phyloP scores from a whole-genome alignment of 352 stramenopile genomes.

The Phytophthora pseudosyringae region DNA sequence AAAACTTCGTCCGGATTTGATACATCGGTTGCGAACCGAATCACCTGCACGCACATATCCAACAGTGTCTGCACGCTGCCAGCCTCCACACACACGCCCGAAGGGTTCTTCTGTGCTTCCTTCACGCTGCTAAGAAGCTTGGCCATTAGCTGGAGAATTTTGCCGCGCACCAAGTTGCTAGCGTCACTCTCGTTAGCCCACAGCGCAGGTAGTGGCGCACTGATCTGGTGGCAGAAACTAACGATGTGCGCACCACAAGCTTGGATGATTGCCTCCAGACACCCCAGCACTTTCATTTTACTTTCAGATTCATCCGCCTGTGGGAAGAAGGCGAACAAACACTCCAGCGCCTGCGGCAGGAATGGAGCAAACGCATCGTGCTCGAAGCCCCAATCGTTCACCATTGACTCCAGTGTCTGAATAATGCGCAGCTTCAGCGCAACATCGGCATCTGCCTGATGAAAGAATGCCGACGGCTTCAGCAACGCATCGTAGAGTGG shows the following conservation, averaged over 20 bases:
- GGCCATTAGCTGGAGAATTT: conserved; percentile 81
- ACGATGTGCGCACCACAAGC: conserved; percentile 60
- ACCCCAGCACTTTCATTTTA: conserved; percentile 82
- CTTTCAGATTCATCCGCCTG: conserved; percentile 69
- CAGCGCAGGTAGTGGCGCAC: conserved; percentile 66
- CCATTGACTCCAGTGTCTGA: conserved; percentile 82
- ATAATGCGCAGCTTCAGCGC: conserved; percentile 77
- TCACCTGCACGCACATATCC: conserved; percentile 75
- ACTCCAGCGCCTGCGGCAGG: conserved; percentile 60
- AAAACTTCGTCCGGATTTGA: conserved; percentile 86
- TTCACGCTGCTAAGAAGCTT: conserved; percentile 71
- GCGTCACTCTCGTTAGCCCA: conserved; percentile 77
- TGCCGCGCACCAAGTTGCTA: conserved; percentile 81
- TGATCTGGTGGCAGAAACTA: conserved; percentile 68
- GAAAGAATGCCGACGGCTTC: conserved; percentile 45
- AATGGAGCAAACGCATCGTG: conserved; percentile 74
- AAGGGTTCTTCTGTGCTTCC: conserved; percentile 34
- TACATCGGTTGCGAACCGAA: conserved; percentile 76
- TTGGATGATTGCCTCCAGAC: conserved; percentile 76
- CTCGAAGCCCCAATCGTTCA: conserved; percentile 86
- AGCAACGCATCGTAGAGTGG: conserved; percentile 83
- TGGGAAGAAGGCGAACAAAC: conserved; percentile 74
- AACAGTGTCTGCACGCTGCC: conserved; percentile 50
- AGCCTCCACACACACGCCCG: conserved; percentile 15
- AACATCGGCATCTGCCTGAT: conserved; percentile 46